Evolutionary conservation across 768 basidiomycete genomes (phyloP).

Genomic region (Filobasidium wieringae): DNA sequence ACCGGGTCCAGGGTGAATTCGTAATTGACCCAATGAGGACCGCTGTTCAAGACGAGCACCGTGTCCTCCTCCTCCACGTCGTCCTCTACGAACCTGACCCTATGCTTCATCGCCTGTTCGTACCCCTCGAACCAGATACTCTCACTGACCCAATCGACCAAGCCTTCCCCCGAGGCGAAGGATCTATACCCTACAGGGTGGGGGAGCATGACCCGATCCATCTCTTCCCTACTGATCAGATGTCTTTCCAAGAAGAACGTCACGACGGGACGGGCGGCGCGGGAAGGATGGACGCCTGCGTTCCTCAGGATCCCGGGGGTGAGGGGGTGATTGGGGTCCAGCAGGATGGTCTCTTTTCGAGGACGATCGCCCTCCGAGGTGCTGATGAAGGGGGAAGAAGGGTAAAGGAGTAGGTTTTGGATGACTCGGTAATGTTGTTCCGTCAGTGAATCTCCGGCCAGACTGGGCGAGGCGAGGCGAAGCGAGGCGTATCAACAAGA

Average conservation of each 20-base stretch:
- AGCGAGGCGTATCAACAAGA: not conserved
- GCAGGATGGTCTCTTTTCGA: not conserved
- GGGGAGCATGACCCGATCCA: not conserved
- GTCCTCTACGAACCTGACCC: not conserved
- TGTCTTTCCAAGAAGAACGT: conserved; percentile 6
- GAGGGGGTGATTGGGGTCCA: not conserved
- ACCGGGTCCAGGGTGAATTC: not conserved
- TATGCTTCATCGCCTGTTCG: not conserved
- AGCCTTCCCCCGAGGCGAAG: not conserved
- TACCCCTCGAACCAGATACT: conserved; percentile 4
- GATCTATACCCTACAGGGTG: not conserved
- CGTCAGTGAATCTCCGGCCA: conserved; percentile 10
- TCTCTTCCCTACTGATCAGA: conserved; percentile 1
- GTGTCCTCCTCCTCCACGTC: not conserved
- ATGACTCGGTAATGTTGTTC: conserved; percentile 6
- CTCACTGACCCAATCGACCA: conserved; percentile 2
- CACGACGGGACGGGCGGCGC: not conserved
- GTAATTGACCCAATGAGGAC: conserved; percentile 8
- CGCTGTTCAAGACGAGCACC: conserved; percentile 5
- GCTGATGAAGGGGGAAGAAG: not conserved
- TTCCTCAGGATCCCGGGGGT: not conserved
- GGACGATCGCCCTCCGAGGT: not conserved
- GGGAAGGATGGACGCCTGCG: not conserved
- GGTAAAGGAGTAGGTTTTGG: not conserved
- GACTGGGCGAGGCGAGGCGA: not conserved